Conservation (phyloP, 306 rosid species). For the Vicia villosa region DNA sequence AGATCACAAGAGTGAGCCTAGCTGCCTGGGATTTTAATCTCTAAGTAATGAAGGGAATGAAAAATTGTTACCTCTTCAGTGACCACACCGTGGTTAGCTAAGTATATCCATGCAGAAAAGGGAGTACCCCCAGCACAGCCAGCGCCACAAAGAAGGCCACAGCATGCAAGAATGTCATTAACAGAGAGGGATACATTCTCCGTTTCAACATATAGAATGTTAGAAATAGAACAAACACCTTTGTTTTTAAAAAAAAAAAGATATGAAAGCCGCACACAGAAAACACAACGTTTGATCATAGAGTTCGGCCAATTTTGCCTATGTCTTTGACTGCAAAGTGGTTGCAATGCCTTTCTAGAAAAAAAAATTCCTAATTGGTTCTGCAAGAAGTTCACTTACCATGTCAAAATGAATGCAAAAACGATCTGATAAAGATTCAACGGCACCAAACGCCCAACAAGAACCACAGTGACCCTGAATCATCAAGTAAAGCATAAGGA, state of each 20-base stretch:
- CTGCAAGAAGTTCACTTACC: constrained; percentile 47
- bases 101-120: constrained; percentile 75
- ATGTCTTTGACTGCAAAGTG: background rate
- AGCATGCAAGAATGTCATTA: constrained; percentile 89
- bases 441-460: constrained; percentile 99
- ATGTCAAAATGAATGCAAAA: constrained; percentile 72
- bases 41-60: constrained; percentile 18
- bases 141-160: constrained; percentile 89
- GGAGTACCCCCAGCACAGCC: constrained; percentile 96
- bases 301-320: background rate
- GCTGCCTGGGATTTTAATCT: constrained; percentile 19
- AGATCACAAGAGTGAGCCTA: constrained; percentile 6
- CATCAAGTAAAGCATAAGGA: constrained; percentile 29
- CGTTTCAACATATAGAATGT: constrained; percentile 34
- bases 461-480: constrained; percentile 98
- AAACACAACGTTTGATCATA: background rate
- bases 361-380: background rate
- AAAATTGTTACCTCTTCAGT: constrained; percentile 75
- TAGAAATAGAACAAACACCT: constrained; percentile 3
- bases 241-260: background rate
- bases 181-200: constrained; percentile 86
- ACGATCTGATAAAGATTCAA: constrained; percentile 87
- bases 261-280: background rate
- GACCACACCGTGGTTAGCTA: constrained; percentile 81
- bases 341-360: background rate